Evolutionary conservation across 2,329 filamentous ascomycete genomes (phyloP).

Genomic region (Sclerotinia nivalis): DNA sequence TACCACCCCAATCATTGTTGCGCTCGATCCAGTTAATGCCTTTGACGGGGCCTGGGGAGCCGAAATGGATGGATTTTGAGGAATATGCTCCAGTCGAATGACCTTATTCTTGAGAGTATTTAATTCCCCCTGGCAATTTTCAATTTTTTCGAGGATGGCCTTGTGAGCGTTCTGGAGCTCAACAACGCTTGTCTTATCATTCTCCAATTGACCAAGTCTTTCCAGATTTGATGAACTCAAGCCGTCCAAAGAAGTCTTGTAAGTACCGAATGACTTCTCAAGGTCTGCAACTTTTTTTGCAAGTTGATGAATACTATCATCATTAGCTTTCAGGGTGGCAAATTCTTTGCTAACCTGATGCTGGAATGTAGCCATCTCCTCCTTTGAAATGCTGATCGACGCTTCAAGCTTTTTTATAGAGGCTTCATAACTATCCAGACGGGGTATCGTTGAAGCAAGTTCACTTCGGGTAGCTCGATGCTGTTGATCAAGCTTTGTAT

Average conservation of each 20-base stretch:
- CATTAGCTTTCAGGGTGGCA: background rate
- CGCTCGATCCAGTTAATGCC: background rate
- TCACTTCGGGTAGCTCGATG: slow-evolving; percentile 3
- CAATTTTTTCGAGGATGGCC: background rate
- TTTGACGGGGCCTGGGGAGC: background rate
- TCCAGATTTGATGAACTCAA: background rate
- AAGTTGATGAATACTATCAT: background rate
- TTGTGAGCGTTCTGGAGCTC: background rate
- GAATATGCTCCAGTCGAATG: background rate
- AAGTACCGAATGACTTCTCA: background rate
- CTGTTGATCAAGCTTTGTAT: background rate
- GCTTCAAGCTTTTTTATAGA: background rate
- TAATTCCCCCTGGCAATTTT: background rate
- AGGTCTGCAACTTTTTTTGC: background rate
- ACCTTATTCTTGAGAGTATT: background rate
- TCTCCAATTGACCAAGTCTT: background rate
- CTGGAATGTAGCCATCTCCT: background rate
- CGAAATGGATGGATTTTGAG: background rate
- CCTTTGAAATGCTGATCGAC: background rate
- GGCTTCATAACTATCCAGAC: background rate
- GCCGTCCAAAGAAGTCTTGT: background rate
- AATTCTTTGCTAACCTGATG: background rate
- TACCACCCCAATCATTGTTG: background rate
- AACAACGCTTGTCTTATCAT: background rate
- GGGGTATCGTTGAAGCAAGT: background rate